These are phyloP conservation scores for Phytopythium mirpurense DNA, from an alignment of 352 stramenopile genomes.

Conservation along the genomic window DNA sequence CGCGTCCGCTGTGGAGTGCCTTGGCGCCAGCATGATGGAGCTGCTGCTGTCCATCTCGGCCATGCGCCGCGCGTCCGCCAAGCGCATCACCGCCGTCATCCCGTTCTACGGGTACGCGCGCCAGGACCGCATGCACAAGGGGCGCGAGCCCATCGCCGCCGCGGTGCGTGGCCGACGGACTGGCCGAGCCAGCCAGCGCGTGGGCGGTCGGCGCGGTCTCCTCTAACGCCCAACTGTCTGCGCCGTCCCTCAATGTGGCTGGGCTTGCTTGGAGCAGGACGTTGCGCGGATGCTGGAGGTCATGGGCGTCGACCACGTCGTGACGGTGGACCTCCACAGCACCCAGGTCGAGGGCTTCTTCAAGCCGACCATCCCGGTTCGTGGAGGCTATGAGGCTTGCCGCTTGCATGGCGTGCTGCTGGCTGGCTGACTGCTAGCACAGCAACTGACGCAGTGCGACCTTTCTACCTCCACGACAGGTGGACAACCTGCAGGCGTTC, in stretches of 20 bases:
- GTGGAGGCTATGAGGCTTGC: neutral
- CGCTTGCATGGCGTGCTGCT: too few species aligned
- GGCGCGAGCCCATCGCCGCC: conserved; percentile 72
- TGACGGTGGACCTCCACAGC: conserved; percentile 86
- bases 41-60: conserved; percentile 78
- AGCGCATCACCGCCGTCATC: conserved; percentile 85
- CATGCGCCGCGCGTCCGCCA: conserved; percentile 78
- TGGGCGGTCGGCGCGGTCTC: neutral
- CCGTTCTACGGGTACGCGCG: conserved; percentile 86
- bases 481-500: conserved; percentile 84
- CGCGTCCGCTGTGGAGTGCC: neutral
- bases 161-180: conserved; percentile 23
- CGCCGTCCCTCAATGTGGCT: too few species aligned
- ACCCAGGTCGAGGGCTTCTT: conserved; percentile 88
- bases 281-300: conserved; percentile 86
- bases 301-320: conserved; percentile 87
- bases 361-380: conserved; percentile 74
- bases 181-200: neutral
- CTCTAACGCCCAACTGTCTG: too few species aligned
- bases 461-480: conserved; percentile 12
- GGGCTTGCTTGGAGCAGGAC: conserved; percentile 37
- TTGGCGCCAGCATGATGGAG: conserved; percentile 65
- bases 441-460: neutral
- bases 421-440: too few species aligned
- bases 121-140: conserved; percentile 84